phyloP scores from a whole-genome alignment of 176 grass and related monocot genomes.

The maize (Zea mays) region Zm-B73-REFERENCE-NAM-5.0 NC_050102.1:119908501-119909000 shows the following conservation, averaged over 20 bases:
- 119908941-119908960: constrained; percentile 10
- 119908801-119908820: neutral
- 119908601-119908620: neutral
- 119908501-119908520: neutral
- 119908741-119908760: neutral
- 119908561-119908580: neutral
- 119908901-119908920: neutral
- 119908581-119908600: neutral
- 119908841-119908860: neutral
- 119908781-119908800: too few relatives aligned
- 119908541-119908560: neutral
- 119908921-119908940: neutral
- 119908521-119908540: neutral
- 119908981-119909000: constrained; percentile 1
- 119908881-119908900: neutral
- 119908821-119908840: neutral
- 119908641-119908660: neutral
- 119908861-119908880: neutral
- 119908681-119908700: constrained; percentile 6
- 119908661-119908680: too few relatives aligned
- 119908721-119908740: neutral
- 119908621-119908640: neutral
- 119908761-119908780: neutral
- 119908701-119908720: neutral
- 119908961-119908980: constrained; percentile 21